Conservation (phyloP, 164 flowering plant species). For the Vitis rupestris region DNA sequence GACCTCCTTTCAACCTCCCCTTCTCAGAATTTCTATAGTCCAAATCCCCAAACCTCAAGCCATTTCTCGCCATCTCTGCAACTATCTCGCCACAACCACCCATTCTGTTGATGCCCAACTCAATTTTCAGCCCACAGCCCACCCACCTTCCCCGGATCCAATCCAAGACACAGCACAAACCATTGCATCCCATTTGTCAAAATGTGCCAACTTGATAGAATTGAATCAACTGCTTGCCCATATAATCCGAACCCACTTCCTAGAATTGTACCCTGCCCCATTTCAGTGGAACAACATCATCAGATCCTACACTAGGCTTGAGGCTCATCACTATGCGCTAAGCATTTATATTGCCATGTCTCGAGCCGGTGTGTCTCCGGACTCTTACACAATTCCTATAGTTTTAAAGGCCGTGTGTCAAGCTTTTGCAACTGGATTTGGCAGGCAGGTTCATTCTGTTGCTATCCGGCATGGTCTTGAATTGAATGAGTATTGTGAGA, state of each 20-base stretch:
- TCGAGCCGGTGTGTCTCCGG: conserved; percentile 47
- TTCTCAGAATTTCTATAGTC: conserved; percentile 2
- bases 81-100: conserved; percentile 6
- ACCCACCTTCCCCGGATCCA: neutral
- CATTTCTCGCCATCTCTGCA: conserved; percentile 9
- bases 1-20: neutral
- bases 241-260: conserved; percentile 36
- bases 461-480: conserved; percentile 42
- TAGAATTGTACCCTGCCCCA: conserved; percentile 20
- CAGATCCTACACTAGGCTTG: conserved; percentile 42
- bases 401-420: conserved; percentile 45
- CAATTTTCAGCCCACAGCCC: neutral
- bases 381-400: conserved; percentile 57
- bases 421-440: conserved; percentile 19
- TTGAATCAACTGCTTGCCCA: conserved; percentile 37
- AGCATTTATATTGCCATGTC: conserved; percentile 38
- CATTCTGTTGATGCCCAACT: neutral
- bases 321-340: conserved; percentile 33
- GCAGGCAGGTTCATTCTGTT: conserved; percentile 40
- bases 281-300: conserved; percentile 62
- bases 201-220: conserved; percentile 29
- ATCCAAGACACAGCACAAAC: conserved; percentile 17
- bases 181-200: conserved; percentile 29
- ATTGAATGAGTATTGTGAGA: conserved; percentile 49
- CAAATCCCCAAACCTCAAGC: neutral